Percentiles rank a stretch among this genome's conserved stretches.
phyloP scores from a whole-genome alignment of 495 filamentous ascomycete species.

The Annulohypoxylon bovei region DNA sequence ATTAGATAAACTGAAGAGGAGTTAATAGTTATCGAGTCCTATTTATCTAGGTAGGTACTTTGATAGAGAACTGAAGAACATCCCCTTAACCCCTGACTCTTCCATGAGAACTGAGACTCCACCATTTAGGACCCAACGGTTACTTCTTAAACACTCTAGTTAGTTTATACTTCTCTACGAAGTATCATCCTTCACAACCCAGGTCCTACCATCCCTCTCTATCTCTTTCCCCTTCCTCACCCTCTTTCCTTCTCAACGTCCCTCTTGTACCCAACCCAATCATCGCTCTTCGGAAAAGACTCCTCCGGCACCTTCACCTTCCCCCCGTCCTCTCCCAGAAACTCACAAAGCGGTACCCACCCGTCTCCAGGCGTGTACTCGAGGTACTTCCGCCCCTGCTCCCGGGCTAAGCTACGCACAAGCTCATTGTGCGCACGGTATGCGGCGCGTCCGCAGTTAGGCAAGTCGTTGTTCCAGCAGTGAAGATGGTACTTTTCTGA shows the following conservation, averaged over 20 bases:
- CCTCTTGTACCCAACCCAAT: slow-evolving; percentile 31
- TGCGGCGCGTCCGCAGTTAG: slow-evolving; percentile 27
- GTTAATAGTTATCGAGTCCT: background rate
- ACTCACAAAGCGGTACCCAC: slow-evolving; percentile 46
- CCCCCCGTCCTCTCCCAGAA: slow-evolving; percentile 29
- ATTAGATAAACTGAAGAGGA: background rate
- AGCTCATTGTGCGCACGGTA: slow-evolving; percentile 32
- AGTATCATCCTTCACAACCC: too few species aligned
- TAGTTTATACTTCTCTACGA: too few species aligned
- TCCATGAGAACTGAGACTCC: background rate
- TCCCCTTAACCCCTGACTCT: background rate
- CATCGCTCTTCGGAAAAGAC: slow-evolving; percentile 46
- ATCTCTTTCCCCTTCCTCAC: background rate
- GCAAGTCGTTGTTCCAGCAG: slow-evolving; percentile 49
- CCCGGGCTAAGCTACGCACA: slow-evolving; percentile 22
- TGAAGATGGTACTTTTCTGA: slow-evolving; percentile 43
- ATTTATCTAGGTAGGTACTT: background rate
- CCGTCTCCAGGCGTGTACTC: slow-evolving; percentile 46
- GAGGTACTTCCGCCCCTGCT: slow-evolving; percentile 33
- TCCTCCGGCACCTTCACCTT: slow-evolving; percentile 2
- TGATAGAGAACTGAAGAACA: background rate
- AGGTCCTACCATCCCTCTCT: too few species aligned
- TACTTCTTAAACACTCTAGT: background rate
- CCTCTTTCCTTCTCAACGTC: background rate
- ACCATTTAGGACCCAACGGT: background rate